Percentiles rank a stretch among this genome's conserved stretches.
These are phyloP conservation scores for Xylariaceae sp. DNA, from an alignment of 2,329 filamentous ascomycete genomes.

Conservation along the genomic window DNA sequence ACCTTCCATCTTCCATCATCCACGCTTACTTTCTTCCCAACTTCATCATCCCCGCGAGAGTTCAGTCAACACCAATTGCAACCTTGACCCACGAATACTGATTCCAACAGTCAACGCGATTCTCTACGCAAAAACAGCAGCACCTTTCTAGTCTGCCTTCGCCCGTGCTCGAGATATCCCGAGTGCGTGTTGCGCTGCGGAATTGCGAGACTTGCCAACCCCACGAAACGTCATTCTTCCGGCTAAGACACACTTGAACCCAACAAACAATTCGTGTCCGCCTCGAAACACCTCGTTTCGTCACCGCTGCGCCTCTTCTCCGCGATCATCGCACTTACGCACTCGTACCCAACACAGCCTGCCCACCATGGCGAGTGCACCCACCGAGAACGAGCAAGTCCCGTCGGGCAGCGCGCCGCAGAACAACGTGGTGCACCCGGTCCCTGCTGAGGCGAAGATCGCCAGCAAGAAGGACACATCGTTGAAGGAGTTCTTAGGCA, in stretches of 20 bases:
- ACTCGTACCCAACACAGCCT: background rate
- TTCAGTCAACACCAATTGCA: background rate
- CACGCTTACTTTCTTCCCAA: background rate
- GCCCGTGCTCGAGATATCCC: background rate
- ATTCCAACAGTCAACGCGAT: background rate
- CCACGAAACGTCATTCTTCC: background rate
- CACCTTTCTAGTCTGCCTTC: background rate
- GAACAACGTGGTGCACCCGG: slow-evolving; percentile 21
- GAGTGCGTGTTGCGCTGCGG: background rate
- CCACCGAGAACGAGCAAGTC: slow-evolving; percentile 30
- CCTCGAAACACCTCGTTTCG: no score
- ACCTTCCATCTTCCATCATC: slow-evolving; percentile 11
- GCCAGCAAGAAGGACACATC: slow-evolving; percentile 87
- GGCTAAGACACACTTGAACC: background rate
- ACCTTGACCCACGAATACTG: background rate
- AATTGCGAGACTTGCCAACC: slow-evolving; percentile 6
- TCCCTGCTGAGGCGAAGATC: slow-evolving; percentile 50
- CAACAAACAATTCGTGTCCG: background rate
- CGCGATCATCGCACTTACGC: background rate
- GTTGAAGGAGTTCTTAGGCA: slow-evolving; percentile 83
- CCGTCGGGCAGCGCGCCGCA: slow-evolving; percentile 25
- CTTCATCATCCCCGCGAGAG: background rate
- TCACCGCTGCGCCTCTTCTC: background rate
- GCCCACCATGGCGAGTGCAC: slow-evolving; percentile 26
- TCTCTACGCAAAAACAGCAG: background rate